phyloP scores from a whole-genome alignment of 257 asterid genomes.

The Solanum chaucha region DNA sequence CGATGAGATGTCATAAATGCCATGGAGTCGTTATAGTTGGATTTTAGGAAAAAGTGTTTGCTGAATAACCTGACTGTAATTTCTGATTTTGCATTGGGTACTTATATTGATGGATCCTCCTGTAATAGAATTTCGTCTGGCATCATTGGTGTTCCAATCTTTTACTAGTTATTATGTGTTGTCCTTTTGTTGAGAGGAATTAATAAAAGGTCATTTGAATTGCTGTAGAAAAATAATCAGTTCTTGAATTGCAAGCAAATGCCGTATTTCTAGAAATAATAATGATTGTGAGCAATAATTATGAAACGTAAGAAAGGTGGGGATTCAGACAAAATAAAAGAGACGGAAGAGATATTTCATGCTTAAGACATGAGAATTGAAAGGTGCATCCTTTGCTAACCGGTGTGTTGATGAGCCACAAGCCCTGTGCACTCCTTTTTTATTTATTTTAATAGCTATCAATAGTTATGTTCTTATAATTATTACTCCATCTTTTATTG shows the following conservation, averaged over 20 bases:
- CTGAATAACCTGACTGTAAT: not conserved
- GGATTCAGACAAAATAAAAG: no score
- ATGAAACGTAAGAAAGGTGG: no score
- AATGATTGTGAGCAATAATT: no score
- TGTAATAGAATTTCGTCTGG: not conserved
- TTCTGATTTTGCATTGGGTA: not conserved
- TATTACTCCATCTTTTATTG: no score
- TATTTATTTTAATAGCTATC: no score
- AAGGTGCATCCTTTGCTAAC: no score
- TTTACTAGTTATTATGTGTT: no score
- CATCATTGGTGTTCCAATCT: not conserved
- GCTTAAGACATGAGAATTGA: no score
- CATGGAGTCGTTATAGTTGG: not conserved
- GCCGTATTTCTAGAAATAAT: not conserved
- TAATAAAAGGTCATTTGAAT: not conserved
- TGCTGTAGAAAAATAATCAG: not conserved
- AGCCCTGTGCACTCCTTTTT: no score
- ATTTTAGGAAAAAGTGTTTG: not conserved
- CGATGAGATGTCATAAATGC: not conserved
- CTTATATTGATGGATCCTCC: not conserved
- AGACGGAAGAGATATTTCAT: no score
- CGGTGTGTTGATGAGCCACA: no score
- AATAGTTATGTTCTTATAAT: no score
- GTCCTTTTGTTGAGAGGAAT: not conserved
- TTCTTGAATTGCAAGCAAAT: not conserved